Conservation (phyloP, 129 eudicot species). For the Helianthus tuberosus region DNA sequence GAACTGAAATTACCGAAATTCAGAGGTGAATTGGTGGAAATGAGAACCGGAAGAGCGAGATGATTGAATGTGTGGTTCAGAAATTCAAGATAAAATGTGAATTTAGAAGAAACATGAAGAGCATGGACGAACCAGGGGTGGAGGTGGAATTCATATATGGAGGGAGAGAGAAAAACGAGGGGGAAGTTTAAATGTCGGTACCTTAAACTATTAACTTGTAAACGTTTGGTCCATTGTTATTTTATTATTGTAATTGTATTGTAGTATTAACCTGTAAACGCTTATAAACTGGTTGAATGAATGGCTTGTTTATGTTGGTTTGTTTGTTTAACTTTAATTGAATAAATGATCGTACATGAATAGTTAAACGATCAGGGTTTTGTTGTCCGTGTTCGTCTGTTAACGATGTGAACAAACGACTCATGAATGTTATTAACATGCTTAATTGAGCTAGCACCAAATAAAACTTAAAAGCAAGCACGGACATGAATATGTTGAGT, state of each 20-base stretch:
- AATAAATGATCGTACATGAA: too few relatives aligned
- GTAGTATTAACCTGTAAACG: too few relatives aligned
- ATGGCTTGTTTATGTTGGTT: too few relatives aligned
- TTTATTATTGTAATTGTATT: background rate
- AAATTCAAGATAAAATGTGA: conserved; percentile 13
- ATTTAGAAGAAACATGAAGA: background rate
- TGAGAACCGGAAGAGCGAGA: conserved; percentile 18
- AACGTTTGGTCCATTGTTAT: background rate
- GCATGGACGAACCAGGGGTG: conserved; percentile 2
- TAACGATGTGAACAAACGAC: too few relatives aligned
- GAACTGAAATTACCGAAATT: conserved; percentile 23
- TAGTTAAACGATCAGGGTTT: too few relatives aligned
- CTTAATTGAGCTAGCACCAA: too few relatives aligned
- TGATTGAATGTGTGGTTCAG: background rate
- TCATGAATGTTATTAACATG: too few relatives aligned
- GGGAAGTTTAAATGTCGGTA: conserved; percentile 27
- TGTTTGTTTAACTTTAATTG: too few relatives aligned
- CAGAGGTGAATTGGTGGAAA: conserved; percentile 5
- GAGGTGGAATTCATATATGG: conserved; percentile 23
- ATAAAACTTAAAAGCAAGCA: too few relatives aligned
- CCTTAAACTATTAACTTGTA: background rate
- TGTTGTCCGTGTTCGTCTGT: too few relatives aligned
- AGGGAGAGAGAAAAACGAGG: conserved; percentile 25
- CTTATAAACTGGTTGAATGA: too few relatives aligned
- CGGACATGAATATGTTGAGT: too few relatives aligned